Percentiles rank a stretch among this genome's conserved stretches.
Conservation (phyloP, 257 asterid species). For the Echium plantagineum region DNA sequence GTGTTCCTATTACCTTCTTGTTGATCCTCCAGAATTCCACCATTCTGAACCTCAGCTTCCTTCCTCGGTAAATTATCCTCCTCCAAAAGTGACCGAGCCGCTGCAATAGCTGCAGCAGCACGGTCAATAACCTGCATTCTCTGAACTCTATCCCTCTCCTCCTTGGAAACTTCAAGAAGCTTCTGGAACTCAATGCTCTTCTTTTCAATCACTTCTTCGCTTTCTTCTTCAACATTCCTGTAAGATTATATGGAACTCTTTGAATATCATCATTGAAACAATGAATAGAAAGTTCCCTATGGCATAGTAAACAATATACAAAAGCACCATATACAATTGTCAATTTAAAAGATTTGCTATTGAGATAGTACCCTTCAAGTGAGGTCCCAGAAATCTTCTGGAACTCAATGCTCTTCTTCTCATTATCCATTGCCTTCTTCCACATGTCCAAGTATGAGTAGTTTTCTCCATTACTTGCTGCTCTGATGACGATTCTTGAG, state of each 20-base stretch:
- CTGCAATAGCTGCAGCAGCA: constrained; percentile 94
- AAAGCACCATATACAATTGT: too few species aligned
- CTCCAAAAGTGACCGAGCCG: constrained; percentile 63
- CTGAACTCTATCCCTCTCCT: constrained; percentile 77
- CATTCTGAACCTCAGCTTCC: constrained; percentile 20
- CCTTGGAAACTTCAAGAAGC: constrained; percentile 52
- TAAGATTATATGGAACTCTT: too few species aligned
- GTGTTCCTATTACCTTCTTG: constrained; percentile 26
- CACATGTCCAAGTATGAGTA: constrained; percentile 89
- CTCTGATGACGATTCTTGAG: constrained; percentile 20
- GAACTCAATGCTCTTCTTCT: constrained; percentile 46
- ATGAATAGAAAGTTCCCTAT: too few species aligned
- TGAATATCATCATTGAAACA: too few species aligned
- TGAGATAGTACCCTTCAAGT: background rate
- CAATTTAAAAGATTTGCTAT: too few species aligned
- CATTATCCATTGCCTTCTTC: constrained; percentile 70
- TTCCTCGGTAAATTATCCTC: constrained; percentile 28
- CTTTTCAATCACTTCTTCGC: constrained; percentile 39
- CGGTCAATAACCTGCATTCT: constrained; percentile 92
- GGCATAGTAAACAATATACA: too few species aligned
- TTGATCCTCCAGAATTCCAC: constrained; percentile 18
- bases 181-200: constrained; percentile 56
- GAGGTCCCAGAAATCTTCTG: constrained; percentile 37
- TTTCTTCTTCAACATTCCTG: constrained; percentile 7
- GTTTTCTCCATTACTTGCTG: constrained; percentile 25